Percentiles rank a stretch among this genome's conserved stretches.
These are phyloP conservation scores for Pyrrhoderma lamaoense DNA, from an alignment of 1,284 basidiomycete species.

Conservation along the genomic window DNA sequence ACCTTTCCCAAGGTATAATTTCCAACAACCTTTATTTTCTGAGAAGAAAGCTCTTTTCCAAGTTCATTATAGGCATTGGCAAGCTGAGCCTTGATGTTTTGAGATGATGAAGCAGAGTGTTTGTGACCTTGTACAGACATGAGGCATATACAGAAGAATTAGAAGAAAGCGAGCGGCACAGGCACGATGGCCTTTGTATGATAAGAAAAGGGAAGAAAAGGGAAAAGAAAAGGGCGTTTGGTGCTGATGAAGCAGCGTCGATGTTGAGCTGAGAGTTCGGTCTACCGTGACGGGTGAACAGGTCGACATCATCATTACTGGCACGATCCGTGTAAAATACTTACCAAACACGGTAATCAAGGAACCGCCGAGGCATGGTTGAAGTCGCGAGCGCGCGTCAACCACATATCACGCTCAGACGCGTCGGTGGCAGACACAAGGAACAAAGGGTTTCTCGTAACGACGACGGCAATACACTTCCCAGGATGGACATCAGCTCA, in stretches of 20 bases:
- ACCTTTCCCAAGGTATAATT: conserved; percentile 93
- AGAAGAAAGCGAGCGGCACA: conserved; percentile 35
- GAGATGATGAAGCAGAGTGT: conserved; percentile 56
- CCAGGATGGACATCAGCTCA: neutral
- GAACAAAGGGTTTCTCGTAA: neutral
- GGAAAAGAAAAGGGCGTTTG: neutral
- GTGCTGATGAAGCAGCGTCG: neutral
- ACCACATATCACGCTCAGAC: neutral
- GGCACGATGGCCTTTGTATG: conserved; percentile 25
- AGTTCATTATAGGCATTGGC: conserved; percentile 95
- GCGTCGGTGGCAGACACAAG: neutral
- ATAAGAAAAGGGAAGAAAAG: neutral
- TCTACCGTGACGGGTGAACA: too few species aligned
- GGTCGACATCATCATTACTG: too few species aligned
- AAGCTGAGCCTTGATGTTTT: conserved; percentile 81
- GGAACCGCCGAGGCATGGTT: too few species aligned
- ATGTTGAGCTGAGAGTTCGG: too few species aligned
- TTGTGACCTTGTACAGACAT: conserved; percentile 51
- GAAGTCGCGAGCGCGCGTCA: too few species aligned
- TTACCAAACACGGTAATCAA: too few species aligned
- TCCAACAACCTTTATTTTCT: conserved; percentile 85
- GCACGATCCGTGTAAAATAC: too few species aligned
- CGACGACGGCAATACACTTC: neutral
- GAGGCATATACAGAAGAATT: conserved; percentile 33
- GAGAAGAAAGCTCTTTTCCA: conserved; percentile 87